phyloP scores from a whole-genome alignment of 1,284 basidiomycete species.

The Heterobasidion occidentale region DNA sequence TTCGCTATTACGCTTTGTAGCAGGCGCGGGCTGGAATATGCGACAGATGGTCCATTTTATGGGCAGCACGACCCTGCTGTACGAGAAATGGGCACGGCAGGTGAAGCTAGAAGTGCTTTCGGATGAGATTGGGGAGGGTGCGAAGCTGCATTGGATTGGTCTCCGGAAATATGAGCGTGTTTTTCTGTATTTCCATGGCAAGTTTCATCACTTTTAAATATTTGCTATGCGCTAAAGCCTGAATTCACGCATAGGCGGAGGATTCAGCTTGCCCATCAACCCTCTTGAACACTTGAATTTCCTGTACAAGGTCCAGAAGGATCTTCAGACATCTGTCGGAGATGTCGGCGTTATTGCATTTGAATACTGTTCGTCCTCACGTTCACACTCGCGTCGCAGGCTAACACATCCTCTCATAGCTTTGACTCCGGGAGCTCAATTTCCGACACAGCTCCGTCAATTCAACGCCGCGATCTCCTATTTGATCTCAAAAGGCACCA shows the following conservation, averaged over 20 bases:
- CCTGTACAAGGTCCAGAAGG: background rate
- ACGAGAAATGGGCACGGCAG: constrained; percentile 1
- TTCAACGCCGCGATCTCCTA: constrained; percentile 8
- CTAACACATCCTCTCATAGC: background rate
- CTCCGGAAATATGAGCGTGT: background rate
- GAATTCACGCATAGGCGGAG: background rate
- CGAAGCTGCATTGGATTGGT: background rate
- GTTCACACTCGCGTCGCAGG: background rate
- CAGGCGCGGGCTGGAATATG: background rate
- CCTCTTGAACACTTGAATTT: background rate
- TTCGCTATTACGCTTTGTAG: background rate
- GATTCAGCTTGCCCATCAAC: background rate
- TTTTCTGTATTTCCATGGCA: constrained; percentile 6
- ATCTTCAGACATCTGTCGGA: background rate
- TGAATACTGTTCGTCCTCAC: background rate
- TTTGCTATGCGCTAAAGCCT: background rate
- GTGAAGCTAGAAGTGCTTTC: background rate
- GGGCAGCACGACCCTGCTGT: background rate
- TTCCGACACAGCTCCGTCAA: constrained; percentile 15
- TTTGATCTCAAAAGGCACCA: constrained; percentile 9
- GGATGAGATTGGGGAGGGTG: background rate
- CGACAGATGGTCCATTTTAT: background rate
- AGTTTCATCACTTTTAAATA: background rate
- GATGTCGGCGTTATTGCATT: background rate
- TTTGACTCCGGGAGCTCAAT: constrained; percentile 7